Base-by-base conservation (phyloP, 768 basidiomycete species). In the Phanerochaete sordida region DNA sequence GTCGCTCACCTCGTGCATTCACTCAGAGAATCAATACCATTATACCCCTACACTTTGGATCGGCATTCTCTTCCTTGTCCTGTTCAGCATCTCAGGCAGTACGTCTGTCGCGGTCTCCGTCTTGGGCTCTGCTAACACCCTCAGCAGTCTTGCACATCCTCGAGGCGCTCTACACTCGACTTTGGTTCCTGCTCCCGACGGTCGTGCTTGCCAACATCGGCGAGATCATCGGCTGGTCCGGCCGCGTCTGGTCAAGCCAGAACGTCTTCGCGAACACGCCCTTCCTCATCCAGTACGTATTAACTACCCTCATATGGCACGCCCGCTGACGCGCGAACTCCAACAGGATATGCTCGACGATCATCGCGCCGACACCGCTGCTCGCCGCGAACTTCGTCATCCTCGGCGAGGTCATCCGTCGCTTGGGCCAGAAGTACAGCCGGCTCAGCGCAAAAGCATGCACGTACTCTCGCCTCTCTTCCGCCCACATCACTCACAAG, bases 341-440 rank as follows among this genome's bases (percentile, higher is more conserved):
- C n/a, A 15, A 56, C 50, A 73, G 73, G 56, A 70, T 69, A n/a
- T 71, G 73, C 2, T 69, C 73, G 1, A 81, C 80, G 0, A 80
- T 85, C 53, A 61, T 85, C 16, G 81, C 77, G 0, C 85, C 85
- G 0, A 85, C 84, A 0, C 83, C 83, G 0, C 72, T 86, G 11
- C 68, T 85, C 5, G 85, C 84, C 0, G 84, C 72, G 11, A 81
- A 79, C 60, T 87, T 86, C 63, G 70, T 84, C 37, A 78, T 84
- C 43, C 75, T 85, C 31, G 81, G 79, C 2, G 69, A 69, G 15
- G 75, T 85, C 43, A 79, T 84, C 21, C 50, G 61, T 1, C 65
- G 64, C 0, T 64, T 85, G 0, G 85, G 85, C 0, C 57, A 74
- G 0, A 64, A 70, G 23, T 87, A 84, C 66, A 84, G 83, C 63